Conservation (phyloP, 2,329 filamentous ascomycete species). For the Didymella pinodella region DNA sequence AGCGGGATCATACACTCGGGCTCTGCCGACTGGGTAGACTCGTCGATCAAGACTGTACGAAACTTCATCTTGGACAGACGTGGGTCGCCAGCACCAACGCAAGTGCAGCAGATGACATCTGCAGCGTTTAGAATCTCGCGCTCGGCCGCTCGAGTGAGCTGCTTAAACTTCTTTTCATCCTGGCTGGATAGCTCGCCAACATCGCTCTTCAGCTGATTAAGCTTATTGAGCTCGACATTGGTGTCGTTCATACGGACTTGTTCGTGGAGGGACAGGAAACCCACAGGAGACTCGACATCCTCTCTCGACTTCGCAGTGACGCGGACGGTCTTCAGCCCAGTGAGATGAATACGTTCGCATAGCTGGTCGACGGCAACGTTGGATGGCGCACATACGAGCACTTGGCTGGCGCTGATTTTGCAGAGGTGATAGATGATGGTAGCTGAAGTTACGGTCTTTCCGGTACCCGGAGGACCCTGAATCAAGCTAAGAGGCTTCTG, state of each 20-base stretch:
- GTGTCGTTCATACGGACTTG: conserved; percentile 98
- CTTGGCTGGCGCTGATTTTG: conserved; percentile 93
- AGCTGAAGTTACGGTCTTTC: conserved; percentile 97
- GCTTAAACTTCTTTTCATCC: conserved; percentile 98
- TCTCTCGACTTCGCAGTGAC: conserved; percentile 98
- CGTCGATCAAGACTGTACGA: conserved; percentile 95
- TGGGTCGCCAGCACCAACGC: conserved; percentile 95
- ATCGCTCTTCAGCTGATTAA: conserved; percentile 91
- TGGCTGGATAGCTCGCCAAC: conserved; percentile 90
- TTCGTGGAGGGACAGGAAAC: conserved; percentile 92
- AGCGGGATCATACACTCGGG: conserved; percentile 99
- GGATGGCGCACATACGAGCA: conserved; percentile 94
- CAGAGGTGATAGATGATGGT: conserved; percentile 98
- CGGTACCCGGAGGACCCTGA: conserved; percentile 94
- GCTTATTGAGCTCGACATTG: conserved; percentile 90
- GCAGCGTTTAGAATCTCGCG: conserved; percentile 94
- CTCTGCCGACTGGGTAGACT: conserved; percentile 97
- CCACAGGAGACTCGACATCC: conserved; percentile 98
- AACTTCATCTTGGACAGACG: conserved; percentile 97
- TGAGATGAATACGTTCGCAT: conserved; percentile 94
- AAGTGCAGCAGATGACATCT: conserved; percentile 98
- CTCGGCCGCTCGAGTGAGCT: conserved; percentile 90
- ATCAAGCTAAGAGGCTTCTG: conserved; percentile 95
- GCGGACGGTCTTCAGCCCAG: conserved; percentile 93
- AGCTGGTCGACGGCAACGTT: conserved; percentile 99